Evolutionary conservation across 768 basidiomycete species (phyloP).

Genomic region (Suillus luteus): DNA sequence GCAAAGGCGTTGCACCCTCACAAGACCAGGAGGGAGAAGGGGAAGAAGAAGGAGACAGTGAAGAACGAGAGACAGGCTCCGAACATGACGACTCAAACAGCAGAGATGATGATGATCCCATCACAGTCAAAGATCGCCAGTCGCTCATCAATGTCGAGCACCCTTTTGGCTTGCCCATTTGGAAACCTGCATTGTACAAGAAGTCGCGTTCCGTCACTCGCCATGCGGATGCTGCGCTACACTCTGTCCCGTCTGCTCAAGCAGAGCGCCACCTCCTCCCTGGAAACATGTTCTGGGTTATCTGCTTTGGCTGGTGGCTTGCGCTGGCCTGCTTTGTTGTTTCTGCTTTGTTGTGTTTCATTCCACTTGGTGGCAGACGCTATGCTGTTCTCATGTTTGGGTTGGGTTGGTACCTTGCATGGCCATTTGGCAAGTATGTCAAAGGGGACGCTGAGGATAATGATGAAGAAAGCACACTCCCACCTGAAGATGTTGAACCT

Average conservation of each 20-base stretch:
- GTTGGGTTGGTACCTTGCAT: conserved; percentile 92
- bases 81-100: conserved; percentile 10
- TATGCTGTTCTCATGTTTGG: conserved; percentile 90
- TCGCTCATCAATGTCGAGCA: conserved; percentile 99
- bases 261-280: conserved; percentile 92
- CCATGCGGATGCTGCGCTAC: conserved; percentile 92
- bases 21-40: conserved; percentile 39
- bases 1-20: conserved; percentile 46
- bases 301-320: conserved; percentile 95
- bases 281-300: conserved; percentile 91
- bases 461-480: conserved; percentile 40
- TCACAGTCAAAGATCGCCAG: conserved; percentile 93
- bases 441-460: conserved; percentile 67
- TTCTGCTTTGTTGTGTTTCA: conserved; percentile 65
- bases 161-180: conserved; percentile 98
- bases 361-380: conserved; percentile 80
- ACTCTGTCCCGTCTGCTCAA: conserved; percentile 88
- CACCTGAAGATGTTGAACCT: conserved; percentile 37
- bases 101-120: conserved; percentile 71
- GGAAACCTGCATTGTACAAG: conserved; percentile 99
- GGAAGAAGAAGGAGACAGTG: conserved; percentile 42
- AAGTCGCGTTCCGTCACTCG: conserved; percentile 96
- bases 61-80: conserved; percentile 22
- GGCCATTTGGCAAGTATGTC: conserved; percentile 99
- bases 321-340: conserved; percentile 67